These are phyloP conservation scores for Discostella stelligera DNA, from an alignment of 352 stramenopile species.

Conservation along the genomic window DNA sequence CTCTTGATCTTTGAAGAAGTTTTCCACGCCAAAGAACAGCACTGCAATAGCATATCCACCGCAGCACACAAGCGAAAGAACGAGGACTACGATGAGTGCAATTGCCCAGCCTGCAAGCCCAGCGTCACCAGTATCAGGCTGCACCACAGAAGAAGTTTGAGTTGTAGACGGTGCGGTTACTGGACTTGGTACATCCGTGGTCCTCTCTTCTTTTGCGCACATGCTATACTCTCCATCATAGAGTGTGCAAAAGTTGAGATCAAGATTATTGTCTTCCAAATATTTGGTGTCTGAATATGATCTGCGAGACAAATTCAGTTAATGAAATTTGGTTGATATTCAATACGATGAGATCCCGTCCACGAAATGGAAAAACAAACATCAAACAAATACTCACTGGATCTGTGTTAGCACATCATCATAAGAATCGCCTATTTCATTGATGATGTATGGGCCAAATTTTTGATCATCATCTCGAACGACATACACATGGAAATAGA, in stretches of 20 bases:
- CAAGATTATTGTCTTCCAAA: background rate
- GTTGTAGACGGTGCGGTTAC: background rate
- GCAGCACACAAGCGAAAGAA: constrained; percentile 2
- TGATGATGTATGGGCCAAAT: constrained; percentile 26
- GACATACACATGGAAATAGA: constrained; percentile 27
- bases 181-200: background rate
- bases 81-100: background rate
- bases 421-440: constrained; percentile 26
- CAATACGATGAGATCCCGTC: background rate
- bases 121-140: background rate
- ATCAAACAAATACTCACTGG: constrained; percentile 11
- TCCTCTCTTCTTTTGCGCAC: background rate
- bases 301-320: constrained; percentile 1
- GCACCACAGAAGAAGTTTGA: background rate
- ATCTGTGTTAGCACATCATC: constrained; percentile 26
- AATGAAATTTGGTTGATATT: background rate
- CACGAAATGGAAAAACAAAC: background rate
- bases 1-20: background rate
- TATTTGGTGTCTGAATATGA: constrained; percentile 24
- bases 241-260: constrained; percentile 26
- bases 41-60: background rate
- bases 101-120: constrained; percentile 19
- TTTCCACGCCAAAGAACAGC: background rate
- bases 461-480: background rate
- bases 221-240: constrained; percentile 9